These are phyloP conservation scores for Actinidia polygama DNA, from an alignment of 179 eudicot species.

Conservation along the genomic window DNA sequence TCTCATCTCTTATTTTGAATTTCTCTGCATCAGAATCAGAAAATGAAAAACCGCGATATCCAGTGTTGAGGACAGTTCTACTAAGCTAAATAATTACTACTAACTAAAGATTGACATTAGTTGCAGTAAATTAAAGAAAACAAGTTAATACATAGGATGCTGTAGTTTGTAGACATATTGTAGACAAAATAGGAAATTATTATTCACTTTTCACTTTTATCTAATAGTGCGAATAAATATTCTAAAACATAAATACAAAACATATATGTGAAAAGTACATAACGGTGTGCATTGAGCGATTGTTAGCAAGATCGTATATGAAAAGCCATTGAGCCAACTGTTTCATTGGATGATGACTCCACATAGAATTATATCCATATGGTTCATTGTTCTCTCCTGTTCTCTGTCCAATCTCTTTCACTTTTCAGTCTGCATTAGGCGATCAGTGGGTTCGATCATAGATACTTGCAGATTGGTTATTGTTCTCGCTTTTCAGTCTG, in stretches of 20 bases:
- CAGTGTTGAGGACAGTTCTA: slow-evolving; percentile 53
- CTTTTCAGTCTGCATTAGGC: neutral
- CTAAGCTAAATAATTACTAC: slow-evolving; percentile 42
- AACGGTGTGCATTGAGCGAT: no score
- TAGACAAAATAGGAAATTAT: neutral
- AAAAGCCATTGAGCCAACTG: no score
- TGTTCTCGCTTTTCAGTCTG: neutral
- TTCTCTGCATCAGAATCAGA: slow-evolving; percentile 72
- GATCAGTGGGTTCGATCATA: neutral
- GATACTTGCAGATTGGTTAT: neutral
- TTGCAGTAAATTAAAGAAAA: no score
- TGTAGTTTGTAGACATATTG: neutral
- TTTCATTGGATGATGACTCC: neutral
- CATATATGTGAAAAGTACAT: no score
- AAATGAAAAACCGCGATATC: slow-evolving; percentile 64
- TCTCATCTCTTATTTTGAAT: slow-evolving; percentile 72
- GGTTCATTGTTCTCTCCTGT: neutral
- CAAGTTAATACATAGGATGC: slow-evolving; percentile 50
- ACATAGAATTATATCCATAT: neutral
- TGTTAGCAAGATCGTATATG: no score
- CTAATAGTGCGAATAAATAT: neutral
- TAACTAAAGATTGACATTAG: no score
- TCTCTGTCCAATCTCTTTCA: neutral
- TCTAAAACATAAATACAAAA: neutral
- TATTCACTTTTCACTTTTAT: neutral